Evolutionary conservation across 1,139 yeast species (phyloP).

Genomic region (Kodamaea alishanica): DNA sequence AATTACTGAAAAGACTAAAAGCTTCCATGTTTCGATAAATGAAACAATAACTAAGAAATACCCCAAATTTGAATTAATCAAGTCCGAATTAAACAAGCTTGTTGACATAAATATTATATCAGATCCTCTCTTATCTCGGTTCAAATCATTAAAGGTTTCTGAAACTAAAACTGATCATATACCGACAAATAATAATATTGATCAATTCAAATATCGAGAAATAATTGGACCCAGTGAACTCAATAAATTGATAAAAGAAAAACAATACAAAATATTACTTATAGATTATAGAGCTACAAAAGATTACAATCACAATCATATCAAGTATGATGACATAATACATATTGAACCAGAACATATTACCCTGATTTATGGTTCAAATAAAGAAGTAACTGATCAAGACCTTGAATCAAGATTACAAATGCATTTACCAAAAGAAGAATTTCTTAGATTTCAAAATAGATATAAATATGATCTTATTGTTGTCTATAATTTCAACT

Average conservation of each 20-base stretch:
- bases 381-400: slow-evolving; percentile 45
- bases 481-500: slow-evolving; percentile 54
- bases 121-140: slow-evolving; percentile 17
- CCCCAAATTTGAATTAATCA: slow-evolving; percentile 10
- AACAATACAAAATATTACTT: slow-evolving; percentile 34
- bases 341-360: slow-evolving; percentile 68
- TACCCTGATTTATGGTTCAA: slow-evolving; percentile 16
- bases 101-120: neutral
- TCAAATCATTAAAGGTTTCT: slow-evolving; percentile 11
- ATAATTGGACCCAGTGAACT: slow-evolving; percentile 26
- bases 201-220: slow-evolving; percentile 21
- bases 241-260: slow-evolving; percentile 12
- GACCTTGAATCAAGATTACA: slow-evolving; percentile 60
- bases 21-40: slow-evolving; percentile 20
- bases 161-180: slow-evolving; percentile 2
- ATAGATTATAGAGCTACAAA: slow-evolving; percentile 65
- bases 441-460: slow-evolving; percentile 47
- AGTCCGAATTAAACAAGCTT: slow-evolving; percentile 3
- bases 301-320: slow-evolving; percentile 58
- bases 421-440: slow-evolving; percentile 50
- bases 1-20: slow-evolving; percentile 16
- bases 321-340: slow-evolving; percentile 51
- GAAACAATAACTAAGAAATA: slow-evolving; percentile 22
- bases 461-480: slow-evolving; percentile 57
- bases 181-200: slow-evolving; percentile 2